Conservation (phyloP, 2,329 filamentous ascomycete genomes). For the Macrophomina tecta region DNA sequence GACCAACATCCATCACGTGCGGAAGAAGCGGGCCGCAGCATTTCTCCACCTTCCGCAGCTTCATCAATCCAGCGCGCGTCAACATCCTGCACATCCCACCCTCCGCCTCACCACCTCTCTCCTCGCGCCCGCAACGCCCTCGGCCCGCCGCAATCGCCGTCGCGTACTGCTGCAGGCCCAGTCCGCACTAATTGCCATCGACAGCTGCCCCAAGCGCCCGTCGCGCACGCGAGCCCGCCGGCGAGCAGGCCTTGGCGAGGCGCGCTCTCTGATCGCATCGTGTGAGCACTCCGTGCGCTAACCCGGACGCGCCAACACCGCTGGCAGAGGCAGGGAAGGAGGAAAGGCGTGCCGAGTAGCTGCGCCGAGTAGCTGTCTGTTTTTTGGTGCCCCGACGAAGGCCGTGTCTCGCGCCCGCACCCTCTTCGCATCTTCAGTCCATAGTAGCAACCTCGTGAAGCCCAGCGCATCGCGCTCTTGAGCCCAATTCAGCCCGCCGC, state of each 20-base stretch:
- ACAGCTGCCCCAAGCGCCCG: constrained; percentile 1
- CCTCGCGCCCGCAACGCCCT: constrained; percentile 17
- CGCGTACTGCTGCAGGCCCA: constrained; percentile 7
- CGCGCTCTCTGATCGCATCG: constrained; percentile 29
- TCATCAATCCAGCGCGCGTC: constrained; percentile 9
- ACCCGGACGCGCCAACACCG: background rate
- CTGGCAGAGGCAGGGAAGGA: constrained; percentile 17
- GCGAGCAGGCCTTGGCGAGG: constrained; percentile 23
- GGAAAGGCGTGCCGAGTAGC: constrained; percentile 13
- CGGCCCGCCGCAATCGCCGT: constrained; percentile 11
- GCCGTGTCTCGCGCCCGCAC: constrained; percentile 20
- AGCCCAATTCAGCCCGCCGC: constrained; percentile 20
- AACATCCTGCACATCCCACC: constrained; percentile 24
- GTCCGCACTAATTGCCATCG: constrained; percentile 11
- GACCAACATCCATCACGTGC: background rate
- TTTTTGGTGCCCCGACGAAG: constrained; percentile 14
- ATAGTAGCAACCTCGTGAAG: constrained; percentile 37
- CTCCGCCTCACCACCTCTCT: background rate
- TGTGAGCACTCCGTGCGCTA: background rate
- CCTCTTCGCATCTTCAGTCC: constrained; percentile 27
- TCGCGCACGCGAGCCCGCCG: constrained; percentile 19
- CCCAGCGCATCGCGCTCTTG: constrained; percentile 30
- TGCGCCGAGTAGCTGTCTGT: constrained; percentile 23
- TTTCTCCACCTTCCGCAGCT: constrained; percentile 25
- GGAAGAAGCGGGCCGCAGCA: constrained; percentile 1